Percentiles rank a stretch among this genome's conserved stretches.
These are phyloP conservation scores for Byssoonygena ceratinophila DNA, from an alignment of 2,329 filamentous ascomycete species.

Conservation along the genomic window DNA sequence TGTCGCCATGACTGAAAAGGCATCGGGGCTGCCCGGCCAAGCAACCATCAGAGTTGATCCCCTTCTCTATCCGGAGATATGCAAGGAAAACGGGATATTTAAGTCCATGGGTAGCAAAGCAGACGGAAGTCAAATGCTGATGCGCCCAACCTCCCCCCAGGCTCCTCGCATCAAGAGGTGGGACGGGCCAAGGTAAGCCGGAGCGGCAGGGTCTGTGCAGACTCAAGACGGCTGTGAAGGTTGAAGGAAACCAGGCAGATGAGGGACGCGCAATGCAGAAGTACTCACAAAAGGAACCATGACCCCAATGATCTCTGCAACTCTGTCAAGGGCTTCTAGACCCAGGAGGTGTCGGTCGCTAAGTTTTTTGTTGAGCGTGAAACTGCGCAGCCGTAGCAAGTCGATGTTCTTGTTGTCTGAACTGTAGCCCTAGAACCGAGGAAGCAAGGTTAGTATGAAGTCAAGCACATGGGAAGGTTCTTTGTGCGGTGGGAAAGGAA, in stretches of 20 bases:
- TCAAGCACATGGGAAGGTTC: background rate
- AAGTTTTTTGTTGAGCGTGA: conserved; percentile 59
- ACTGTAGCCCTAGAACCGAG: conserved; percentile 54
- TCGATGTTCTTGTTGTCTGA: conserved; percentile 67
- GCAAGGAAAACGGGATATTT: conserved; percentile 6
- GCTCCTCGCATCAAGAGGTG: conserved; percentile 2
- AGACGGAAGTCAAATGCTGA: conserved; percentile 8
- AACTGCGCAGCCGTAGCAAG: conserved; percentile 69
- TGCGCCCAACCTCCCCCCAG: conserved; percentile 6
- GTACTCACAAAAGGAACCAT: conserved; percentile 69
- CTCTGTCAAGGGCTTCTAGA: conserved; percentile 52
- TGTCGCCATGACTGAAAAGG: conserved; percentile 5
- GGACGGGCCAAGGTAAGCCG: background rate
- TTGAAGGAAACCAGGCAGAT: conserved; percentile 16
- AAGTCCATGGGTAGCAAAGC: conserved; percentile 2
- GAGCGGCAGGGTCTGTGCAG: conserved; percentile 4
- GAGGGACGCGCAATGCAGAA: conserved; percentile 11
- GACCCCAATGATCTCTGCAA: conserved; percentile 53
- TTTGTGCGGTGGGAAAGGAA: background rate
- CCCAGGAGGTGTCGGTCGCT: conserved; percentile 54
- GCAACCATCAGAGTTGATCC: conserved; percentile 7
- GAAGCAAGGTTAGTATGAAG: conserved; percentile 17
- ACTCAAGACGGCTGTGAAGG: conserved; percentile 5
- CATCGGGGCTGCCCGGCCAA: conserved; percentile 6
- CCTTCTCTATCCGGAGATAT: background rate